These are phyloP conservation scores for Coccomyxa sp. DNA, from an alignment of 139 green algal genomes.

Conservation along the genomic window DNA sequence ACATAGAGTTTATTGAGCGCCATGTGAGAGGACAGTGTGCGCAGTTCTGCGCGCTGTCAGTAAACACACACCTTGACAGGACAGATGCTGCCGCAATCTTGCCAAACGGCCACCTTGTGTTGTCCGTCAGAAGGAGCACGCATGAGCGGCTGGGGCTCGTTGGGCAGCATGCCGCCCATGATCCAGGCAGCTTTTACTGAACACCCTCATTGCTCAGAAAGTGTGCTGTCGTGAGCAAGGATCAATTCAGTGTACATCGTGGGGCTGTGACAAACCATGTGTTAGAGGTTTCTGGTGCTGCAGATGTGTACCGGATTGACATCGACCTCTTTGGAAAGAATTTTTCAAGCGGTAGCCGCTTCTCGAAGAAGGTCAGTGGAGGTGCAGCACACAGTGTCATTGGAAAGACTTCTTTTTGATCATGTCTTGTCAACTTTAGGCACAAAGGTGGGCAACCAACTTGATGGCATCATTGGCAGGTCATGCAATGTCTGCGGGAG, in stretches of 20 bases:
- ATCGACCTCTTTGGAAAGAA: not conserved
- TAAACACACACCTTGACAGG: not conserved
- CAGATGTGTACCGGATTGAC: conserved; percentile 7
- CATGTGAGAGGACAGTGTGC: not conserved
- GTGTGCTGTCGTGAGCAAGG: not conserved
- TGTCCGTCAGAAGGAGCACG: not conserved
- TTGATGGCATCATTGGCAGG: conserved; percentile 1
- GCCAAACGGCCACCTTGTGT: conserved; percentile 1
- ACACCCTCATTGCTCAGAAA: not conserved
- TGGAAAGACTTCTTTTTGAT: not conserved
- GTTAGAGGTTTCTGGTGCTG: not conserved
- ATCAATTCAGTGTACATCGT: not conserved
- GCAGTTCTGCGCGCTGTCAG: not conserved
- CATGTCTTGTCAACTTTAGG: not conserved
- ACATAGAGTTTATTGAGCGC: not conserved
- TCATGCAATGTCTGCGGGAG: not conserved
- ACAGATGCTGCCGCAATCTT: not conserved
- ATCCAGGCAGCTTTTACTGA: not conserved
- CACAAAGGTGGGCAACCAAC: not conserved
- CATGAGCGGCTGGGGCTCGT: conserved; percentile 10
- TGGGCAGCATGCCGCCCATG: not conserved
- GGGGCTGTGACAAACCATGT: not conserved
- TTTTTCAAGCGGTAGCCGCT: not conserved
- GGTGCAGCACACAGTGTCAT: not conserved
- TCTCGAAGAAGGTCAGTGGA: conserved; percentile 7